Evolutionary conservation across 176 grass and related monocot species (phyloP), one percentile per base, ranked within the genome.

Genomic region (Musa itinerans): DNA sequence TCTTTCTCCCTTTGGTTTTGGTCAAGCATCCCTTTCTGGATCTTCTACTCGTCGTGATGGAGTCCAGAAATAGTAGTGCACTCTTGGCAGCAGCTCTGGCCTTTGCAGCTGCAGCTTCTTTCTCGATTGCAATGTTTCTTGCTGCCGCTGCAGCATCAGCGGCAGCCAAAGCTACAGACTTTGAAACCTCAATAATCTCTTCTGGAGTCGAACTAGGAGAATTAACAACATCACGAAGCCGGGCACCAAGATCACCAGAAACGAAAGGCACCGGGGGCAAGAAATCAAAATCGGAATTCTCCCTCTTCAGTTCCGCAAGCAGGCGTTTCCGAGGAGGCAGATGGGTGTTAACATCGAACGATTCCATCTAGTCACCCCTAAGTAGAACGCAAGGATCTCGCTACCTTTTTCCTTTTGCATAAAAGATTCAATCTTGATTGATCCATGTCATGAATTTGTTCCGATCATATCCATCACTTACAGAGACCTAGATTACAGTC

Each of bases 321-420:
- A 98, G 88, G 67, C 94, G 86, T 84, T 98, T 98, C 65, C 90
- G 94, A 57, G 94, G 94, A 53, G 94, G 94, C 85, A 98, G 79
- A 82, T 87, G 85, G 53, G 82, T 98, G 74, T 86, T 81, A 68
- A 91, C 81, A 91, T 89, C 86, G 71, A 78, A 85, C 65, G 86
- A 83, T 76, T 93, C 94, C 94, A 98, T 98, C 51, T 9, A 55
- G 74, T 75, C 16, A 50, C 17, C 15, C 50, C 49, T 51, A 25
- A 51, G 2, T 20, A n/a, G 11, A 43, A 43, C 34, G 14, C 51
- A 50, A 2, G 14, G 17, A 50, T 19, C 2, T 21, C 63, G 10
- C 34, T 43, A 43, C 34, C 34, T 0, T 43, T 43, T 43, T 12
- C 22, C 23, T 65, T 25, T 11, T 65, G 11, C 2, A 11, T 65